phyloP scores from a whole-genome alignment of 139 green algal genomes.

The Edaphochlamys debaryana region DNA sequence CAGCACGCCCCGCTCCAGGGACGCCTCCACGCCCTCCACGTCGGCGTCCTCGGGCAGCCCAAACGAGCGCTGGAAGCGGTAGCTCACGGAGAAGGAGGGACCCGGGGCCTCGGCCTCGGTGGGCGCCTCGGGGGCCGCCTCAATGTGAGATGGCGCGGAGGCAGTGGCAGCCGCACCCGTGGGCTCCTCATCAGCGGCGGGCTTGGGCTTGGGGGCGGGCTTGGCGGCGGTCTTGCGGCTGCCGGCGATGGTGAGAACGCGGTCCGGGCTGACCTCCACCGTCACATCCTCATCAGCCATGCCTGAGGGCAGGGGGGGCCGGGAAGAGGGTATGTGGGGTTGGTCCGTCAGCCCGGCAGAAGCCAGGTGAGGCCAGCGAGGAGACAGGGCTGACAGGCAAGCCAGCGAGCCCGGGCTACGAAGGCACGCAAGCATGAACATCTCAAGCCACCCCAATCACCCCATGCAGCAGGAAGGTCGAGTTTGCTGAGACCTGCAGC shows the following conservation, averaged over 20 bases:
- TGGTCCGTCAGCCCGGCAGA: background rate
- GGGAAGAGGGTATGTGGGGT: background rate
- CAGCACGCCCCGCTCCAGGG: conserved; percentile 14
- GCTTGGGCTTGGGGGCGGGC: background rate
- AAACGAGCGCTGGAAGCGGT: conserved; percentile 17
- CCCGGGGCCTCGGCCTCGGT: background rate
- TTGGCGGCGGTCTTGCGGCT: conserved; percentile 2
- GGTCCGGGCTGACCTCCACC: conserved; percentile 7
- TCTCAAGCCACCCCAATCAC: background rate
- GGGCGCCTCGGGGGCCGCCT: background rate
- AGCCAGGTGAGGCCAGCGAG: background rate
- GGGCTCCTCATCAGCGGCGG: too few relatives aligned
- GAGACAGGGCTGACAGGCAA: background rate
- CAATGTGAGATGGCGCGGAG: background rate
- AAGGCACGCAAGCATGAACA: background rate
- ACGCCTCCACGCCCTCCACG: conserved; percentile 8
- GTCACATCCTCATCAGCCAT: conserved; percentile 23
- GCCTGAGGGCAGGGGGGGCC: background rate
- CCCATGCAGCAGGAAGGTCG: background rate
- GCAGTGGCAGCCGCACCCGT: background rate
- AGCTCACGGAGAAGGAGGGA: background rate
- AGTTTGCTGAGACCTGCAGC: background rate
- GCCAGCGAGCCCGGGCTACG: background rate
- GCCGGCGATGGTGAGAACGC: conserved; percentile 29
- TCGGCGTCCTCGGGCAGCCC: conserved; percentile 26